Percentiles rank a stretch among this genome's conserved stretches.
Evolutionary conservation across 73 alveolate genomes (phyloP).

Genomic region (Paraurostyla sp.): DNA sequence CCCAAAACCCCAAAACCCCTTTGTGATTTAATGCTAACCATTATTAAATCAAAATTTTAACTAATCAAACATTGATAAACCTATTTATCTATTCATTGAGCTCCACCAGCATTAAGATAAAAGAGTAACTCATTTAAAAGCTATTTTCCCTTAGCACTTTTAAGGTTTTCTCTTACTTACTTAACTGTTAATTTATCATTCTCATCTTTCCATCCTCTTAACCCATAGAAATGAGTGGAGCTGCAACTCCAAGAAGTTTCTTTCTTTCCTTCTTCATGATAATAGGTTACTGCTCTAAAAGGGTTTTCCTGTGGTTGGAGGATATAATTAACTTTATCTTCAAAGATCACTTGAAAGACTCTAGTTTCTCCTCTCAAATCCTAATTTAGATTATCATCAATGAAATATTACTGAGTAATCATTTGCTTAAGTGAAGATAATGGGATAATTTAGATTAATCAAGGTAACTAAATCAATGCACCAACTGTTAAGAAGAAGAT

Average conservation of each 20-base stretch:
- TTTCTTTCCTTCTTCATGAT: slow-evolving; percentile 66
- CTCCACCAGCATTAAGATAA: slow-evolving; percentile 39
- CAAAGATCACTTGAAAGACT: slow-evolving; percentile 26
- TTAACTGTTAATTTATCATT: background rate
- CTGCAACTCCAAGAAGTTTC: slow-evolving; percentile 70
- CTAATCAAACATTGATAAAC: no score
- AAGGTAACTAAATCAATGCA: slow-evolving; percentile 35
- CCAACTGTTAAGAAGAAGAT: slow-evolving; percentile 50
- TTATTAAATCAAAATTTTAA: no score
- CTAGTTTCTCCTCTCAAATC: slow-evolving; percentile 60
- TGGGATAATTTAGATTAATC: background rate
- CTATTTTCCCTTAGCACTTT: background rate
- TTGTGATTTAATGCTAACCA: no score
- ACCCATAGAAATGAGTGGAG: slow-evolving; percentile 54
- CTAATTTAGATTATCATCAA: background rate
- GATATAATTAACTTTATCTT: slow-evolving; percentile 48
- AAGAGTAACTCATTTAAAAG: background rate
- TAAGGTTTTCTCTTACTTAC: slow-evolving; percentile 45
- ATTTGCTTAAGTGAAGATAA: slow-evolving; percentile 62
- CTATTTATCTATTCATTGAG: no score
- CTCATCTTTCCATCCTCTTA: slow-evolving; percentile 61
- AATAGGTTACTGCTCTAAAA: slow-evolving; percentile 64
- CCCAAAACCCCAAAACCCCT: no score
- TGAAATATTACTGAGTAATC: slow-evolving; percentile 57
- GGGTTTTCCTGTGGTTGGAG: slow-evolving; percentile 55